These are phyloP conservation scores for Hsuehochloa calcarea DNA, from an alignment of 176 grass and related monocot genomes.

Conservation along the genomic window DNA sequence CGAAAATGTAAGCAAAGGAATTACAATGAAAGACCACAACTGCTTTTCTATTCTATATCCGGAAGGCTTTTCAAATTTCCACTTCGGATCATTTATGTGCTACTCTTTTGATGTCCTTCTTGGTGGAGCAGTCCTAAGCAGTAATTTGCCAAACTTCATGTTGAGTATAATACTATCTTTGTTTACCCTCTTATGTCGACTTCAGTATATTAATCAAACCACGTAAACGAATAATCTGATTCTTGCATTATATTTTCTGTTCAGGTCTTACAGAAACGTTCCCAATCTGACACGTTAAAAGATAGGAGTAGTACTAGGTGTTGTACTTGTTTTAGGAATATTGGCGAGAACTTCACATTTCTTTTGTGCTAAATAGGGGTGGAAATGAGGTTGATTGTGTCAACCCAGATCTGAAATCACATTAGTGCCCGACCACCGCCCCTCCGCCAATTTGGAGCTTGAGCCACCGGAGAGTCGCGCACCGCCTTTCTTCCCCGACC, in stretches of 20 bases:
- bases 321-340: too few relatives aligned
- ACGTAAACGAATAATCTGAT: constrained; percentile 26
- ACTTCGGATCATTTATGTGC: constrained; percentile 91
- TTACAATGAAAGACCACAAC: constrained; percentile 35
- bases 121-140: constrained; percentile 98
- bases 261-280: constrained; percentile 86
- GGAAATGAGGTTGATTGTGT: too few relatives aligned
- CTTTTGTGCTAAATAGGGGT: too few relatives aligned
- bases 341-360: too few relatives aligned
- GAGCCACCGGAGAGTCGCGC: too few relatives aligned
- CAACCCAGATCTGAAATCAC: too few relatives aligned
- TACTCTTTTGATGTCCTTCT: constrained; percentile 92
- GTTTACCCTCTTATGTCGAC: constrained; percentile 3
- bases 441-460: too few relatives aligned
- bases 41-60: constrained; percentile 79
- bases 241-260: constrained; percentile 38
- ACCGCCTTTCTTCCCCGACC: too few relatives aligned
- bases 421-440: too few relatives aligned
- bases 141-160: constrained; percentile 39
- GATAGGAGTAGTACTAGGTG: constrained; percentile 48
- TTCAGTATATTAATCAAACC: neutral
- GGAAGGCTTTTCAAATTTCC: constrained; percentile 85
- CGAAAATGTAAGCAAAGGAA: constrained; percentile 66
- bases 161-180: neutral
- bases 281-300: constrained; percentile 54